These are phyloP conservation scores for Schizophyllum commune DNA, from an alignment of 1,284 basidiomycete genomes.

Conservation along the genomic window DNA sequence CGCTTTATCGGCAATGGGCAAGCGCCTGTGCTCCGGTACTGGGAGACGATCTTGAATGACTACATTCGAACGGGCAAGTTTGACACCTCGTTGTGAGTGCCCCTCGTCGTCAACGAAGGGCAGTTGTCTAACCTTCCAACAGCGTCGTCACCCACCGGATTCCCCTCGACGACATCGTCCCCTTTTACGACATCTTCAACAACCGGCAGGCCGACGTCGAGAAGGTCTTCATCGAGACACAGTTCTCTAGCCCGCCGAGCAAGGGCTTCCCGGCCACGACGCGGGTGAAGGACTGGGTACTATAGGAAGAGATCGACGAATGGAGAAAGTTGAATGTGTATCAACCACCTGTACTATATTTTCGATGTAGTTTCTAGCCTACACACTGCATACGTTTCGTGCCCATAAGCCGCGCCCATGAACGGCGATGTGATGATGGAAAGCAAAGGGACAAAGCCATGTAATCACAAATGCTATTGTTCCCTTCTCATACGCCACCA, in stretches of 20 bases:
- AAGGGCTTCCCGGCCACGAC: conserved; percentile 40
- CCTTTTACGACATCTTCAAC: conserved; percentile 55
- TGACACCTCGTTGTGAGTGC: conserved; percentile 56
- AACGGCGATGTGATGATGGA: no score
- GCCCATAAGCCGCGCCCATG: no score
- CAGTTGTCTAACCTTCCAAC: conserved; percentile 5
- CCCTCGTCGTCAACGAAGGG: background rate
- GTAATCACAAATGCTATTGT: background rate
- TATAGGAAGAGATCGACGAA: background rate
- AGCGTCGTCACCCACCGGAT: conserved; percentile 62
- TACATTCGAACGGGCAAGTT: conserved; percentile 62
- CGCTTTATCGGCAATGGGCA: conserved; percentile 66
- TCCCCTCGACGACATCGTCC: conserved; percentile 52
- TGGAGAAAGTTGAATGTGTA: background rate
- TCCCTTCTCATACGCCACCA: background rate
- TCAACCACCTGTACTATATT: no score
- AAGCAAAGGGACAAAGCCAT: no score
- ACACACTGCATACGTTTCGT: no score
- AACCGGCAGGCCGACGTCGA: conserved; percentile 49
- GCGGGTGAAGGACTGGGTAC: conserved; percentile 46
- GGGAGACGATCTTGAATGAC: conserved; percentile 57
- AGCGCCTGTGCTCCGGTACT: conserved; percentile 70
- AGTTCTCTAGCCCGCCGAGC: conserved; percentile 38
- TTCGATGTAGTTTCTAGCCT: no score
- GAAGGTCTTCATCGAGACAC: conserved; percentile 48